Conservation (phyloP, 1,139 yeast genomes). For the Tardiomyces blankii region DNA sequence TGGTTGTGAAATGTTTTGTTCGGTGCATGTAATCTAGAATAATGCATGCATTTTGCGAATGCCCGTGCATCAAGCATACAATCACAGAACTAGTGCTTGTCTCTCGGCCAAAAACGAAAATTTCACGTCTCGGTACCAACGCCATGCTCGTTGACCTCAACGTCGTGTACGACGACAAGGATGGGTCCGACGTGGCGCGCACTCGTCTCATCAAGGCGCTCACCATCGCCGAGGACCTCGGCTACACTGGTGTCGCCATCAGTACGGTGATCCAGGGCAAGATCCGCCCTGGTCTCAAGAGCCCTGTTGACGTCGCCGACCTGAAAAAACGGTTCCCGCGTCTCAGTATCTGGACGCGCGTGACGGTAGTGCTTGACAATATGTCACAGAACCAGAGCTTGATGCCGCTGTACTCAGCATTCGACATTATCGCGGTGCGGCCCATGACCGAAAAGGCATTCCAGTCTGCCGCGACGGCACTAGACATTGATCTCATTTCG, state of each 20-base stretch:
- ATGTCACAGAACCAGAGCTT: conserved; percentile 67
- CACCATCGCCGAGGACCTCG: conserved; percentile 30
- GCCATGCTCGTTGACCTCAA: not conserved
- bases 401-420: conserved; percentile 36
- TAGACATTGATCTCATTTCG: conserved; percentile 73
- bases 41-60: too few relatives aligned
- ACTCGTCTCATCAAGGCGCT: conserved; percentile 8
- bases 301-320: conserved; percentile 19
- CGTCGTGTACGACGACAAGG: not conserved
- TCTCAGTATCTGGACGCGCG: conserved; percentile 55
- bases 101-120: too few relatives aligned
- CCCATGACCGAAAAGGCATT: conserved; percentile 76
- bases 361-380: conserved; percentile 68
- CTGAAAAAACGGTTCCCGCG: conserved; percentile 26
- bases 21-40: too few relatives aligned
- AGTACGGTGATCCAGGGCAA: conserved; percentile 52
- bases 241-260: conserved; percentile 64
- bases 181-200: not conserved
- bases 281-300: conserved; percentile 27
- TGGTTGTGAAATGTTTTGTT: too few relatives aligned
- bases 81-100: too few relatives aligned
- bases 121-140: not conserved
- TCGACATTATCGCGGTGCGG: conserved; percentile 72
- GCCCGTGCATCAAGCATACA: too few relatives aligned
- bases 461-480: conserved; percentile 52